Conservation (phyloP, 2,329 filamentous ascomycete species). For the Plenodomus tracheiphilus region DNA sequence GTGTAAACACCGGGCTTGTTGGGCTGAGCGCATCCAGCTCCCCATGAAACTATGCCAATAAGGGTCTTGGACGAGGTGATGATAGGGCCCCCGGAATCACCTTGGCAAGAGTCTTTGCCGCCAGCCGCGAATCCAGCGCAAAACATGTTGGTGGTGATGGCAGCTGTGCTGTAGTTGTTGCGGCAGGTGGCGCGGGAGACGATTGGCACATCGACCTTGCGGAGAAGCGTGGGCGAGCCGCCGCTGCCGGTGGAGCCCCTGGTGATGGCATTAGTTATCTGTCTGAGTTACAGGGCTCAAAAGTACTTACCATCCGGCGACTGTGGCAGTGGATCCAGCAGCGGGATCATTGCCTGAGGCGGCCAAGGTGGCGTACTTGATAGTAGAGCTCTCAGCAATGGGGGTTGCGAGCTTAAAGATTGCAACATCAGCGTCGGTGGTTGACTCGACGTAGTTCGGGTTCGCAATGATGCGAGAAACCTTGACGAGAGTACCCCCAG, state of each 20-base stretch:
- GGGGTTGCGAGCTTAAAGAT: constrained; percentile 30
- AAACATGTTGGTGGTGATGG: constrained; percentile 31
- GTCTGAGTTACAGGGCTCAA: too few relatives aligned
- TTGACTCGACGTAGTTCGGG: constrained; percentile 20
- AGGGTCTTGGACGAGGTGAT: constrained; percentile 15
- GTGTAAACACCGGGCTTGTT: constrained; percentile 32
- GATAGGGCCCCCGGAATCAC: constrained; percentile 34
- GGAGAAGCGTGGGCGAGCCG: constrained; percentile 15
- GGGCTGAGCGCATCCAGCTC: constrained; percentile 23
- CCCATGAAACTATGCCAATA: constrained; percentile 10
- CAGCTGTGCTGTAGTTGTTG: constrained; percentile 15
- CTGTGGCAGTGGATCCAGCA: constrained; percentile 19
- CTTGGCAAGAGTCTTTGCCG: constrained; percentile 40
- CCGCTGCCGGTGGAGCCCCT: not conserved
- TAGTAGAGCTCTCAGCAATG: constrained; percentile 26
- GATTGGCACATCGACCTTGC: constrained; percentile 34
- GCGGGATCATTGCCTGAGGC: constrained; percentile 27
- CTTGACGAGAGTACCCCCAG: constrained; percentile 21
- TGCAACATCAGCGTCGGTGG: constrained; percentile 27
- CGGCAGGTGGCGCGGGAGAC: constrained; percentile 29
- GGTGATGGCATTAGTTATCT: too few relatives aligned
- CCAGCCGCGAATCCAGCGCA: constrained; percentile 28
- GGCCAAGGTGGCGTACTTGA: constrained; percentile 26
- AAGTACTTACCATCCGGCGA: constrained; percentile 27
- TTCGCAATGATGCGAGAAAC: constrained; percentile 22